These are phyloP conservation scores for Leccinum pallidistipes DNA, from an alignment of 1,284 basidiomycete genomes.

Conservation along the genomic window DNA sequence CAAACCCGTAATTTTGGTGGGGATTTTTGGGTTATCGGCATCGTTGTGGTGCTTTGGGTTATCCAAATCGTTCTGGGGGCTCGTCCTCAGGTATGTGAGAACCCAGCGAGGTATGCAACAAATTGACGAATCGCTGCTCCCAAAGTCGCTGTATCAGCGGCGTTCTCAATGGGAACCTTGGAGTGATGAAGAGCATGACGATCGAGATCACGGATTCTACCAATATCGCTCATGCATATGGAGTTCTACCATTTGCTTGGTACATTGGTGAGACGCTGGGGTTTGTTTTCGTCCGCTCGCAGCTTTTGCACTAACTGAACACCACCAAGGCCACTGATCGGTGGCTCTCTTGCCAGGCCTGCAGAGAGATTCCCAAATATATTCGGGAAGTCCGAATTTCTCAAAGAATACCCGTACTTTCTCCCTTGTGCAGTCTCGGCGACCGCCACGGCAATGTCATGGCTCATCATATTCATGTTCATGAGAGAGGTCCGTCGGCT, in stretches of 20 bases:
- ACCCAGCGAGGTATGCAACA: background rate
- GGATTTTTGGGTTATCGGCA: constrained; percentile 54
- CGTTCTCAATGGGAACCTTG: constrained; percentile 46
- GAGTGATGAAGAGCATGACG: constrained; percentile 43
- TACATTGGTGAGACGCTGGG: constrained; percentile 43
- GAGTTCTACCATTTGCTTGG: constrained; percentile 48
- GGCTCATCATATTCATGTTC: constrained; percentile 47
- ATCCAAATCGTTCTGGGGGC: constrained; percentile 55
- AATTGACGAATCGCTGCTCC: background rate
- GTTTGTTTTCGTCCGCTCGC: constrained; percentile 31
- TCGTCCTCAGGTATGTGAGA: constrained; percentile 49
- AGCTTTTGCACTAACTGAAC: constrained; percentile 7
- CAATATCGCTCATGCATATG: constrained; percentile 38
- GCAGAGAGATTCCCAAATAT: constrained; percentile 54
- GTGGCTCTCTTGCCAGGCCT: constrained; percentile 58
- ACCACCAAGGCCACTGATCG: constrained; percentile 53
- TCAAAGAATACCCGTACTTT: constrained; percentile 65
- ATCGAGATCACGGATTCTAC: constrained; percentile 39
- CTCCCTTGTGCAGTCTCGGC: constrained; percentile 59
- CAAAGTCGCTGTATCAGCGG: constrained; percentile 39
- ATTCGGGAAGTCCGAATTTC: constrained; percentile 51
- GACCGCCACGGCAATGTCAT: constrained; percentile 45
- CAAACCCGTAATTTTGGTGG: constrained; percentile 63
- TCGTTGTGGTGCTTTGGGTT: constrained; percentile 67
- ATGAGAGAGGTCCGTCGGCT: constrained; percentile 54